Evolutionary conservation across 345 rosid genomes (phyloP).

Genomic region (Eucalyptus shirleyi): DNA sequence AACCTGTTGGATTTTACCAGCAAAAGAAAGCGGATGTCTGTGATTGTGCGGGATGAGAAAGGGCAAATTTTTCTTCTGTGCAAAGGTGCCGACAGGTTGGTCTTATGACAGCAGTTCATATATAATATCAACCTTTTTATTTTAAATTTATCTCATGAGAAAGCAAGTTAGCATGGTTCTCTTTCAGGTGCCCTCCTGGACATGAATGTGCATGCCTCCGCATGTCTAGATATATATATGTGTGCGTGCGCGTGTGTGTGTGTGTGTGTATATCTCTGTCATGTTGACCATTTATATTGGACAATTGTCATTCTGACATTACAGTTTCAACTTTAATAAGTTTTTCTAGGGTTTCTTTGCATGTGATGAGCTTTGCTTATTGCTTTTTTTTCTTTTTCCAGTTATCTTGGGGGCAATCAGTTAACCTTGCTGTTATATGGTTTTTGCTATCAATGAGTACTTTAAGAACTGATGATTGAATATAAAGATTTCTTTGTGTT

Average conservation of each 20-base stretch:
- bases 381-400: neutral
- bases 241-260: rapidly evolving
- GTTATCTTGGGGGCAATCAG: neutral
- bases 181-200: neutral
- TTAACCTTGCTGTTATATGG: neutral
- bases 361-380: neutral
- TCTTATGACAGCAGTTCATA: neutral
- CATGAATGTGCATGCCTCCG: neutral
- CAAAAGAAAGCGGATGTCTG: slow-evolving; percentile 98
- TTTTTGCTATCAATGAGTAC: neutral
- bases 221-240: too few relatives aligned
- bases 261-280: neutral
- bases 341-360: neutral
- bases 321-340: neutral
- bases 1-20: slow-evolving; percentile 93
- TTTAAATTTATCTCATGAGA: neutral
- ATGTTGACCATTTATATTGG: neutral
- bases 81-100: slow-evolving; percentile 99
- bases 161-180: neutral
- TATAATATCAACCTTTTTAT: neutral
- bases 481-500: neutral
- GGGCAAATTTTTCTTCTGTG: slow-evolving; percentile 92
- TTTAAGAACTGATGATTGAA: neutral
- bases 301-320: neutral
- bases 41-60: slow-evolving; percentile 71